Percentiles rank a stretch among this genome's conserved stretches.
Evolutionary conservation across 164 flowering plant species (phyloP).

Genomic region (Berberis vulgaris): DNA sequence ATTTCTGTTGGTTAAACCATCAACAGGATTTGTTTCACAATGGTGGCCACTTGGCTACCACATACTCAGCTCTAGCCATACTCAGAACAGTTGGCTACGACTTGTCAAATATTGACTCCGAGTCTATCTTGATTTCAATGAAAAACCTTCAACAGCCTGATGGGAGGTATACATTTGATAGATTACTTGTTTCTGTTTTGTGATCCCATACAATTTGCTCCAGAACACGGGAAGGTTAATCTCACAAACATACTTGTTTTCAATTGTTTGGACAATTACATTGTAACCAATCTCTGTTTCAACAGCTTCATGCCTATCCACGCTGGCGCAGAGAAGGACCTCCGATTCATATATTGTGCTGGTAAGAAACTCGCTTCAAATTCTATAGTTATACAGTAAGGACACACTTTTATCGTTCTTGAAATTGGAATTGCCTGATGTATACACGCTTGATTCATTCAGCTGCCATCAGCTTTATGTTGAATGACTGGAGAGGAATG

Average conservation of each 20-base stretch:
- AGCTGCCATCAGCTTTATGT: slow-evolving; percentile 80
- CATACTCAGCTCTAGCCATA: slow-evolving; percentile 82
- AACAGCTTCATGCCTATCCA: slow-evolving; percentile 80
- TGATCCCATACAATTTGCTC: no score
- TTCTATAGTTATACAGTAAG: neutral
- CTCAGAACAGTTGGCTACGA: slow-evolving; percentile 67
- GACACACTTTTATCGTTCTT: neutral
- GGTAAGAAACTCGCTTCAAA: slow-evolving; percentile 34
- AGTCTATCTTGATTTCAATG: slow-evolving; percentile 54
- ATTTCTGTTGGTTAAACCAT: no score
- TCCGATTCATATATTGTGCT: slow-evolving; percentile 87
- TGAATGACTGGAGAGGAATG: slow-evolving; percentile 91
- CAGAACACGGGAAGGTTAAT: no score
- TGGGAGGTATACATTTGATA: slow-evolving; percentile 55
- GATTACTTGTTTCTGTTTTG: neutral
- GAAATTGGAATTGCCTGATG: neutral
- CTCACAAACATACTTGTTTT: neutral
- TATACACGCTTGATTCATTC: slow-evolving; percentile 15
- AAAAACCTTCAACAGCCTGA: slow-evolving; percentile 79
- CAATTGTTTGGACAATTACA: neutral
- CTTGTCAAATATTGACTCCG: slow-evolving; percentile 37
- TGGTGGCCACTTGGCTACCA: slow-evolving; percentile 82
- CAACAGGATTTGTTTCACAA: slow-evolving; percentile 45
- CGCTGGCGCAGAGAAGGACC: slow-evolving; percentile 83
- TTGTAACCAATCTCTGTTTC: slow-evolving; percentile 4